Base-by-base conservation (phyloP, 2,329 filamentous ascomycete species). In the Colletotrichum sidae region DNA sequence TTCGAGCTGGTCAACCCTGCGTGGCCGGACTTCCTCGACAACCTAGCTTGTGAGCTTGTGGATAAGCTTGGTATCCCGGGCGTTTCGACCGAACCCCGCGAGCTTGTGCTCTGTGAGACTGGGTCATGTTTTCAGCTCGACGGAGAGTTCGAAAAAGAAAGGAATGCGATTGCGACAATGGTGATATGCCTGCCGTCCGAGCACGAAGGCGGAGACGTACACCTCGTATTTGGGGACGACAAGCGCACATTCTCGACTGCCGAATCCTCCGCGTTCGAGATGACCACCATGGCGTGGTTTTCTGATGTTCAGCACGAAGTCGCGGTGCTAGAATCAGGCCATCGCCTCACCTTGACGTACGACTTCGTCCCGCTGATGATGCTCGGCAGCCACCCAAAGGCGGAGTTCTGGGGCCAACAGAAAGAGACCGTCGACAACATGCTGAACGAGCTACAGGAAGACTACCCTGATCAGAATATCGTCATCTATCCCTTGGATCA, bases 291-390 rank as follows among this genome's bases (percentile, higher is more conserved):
- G 10, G 75, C 76, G 6, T 80, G 79, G 83, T 85, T 83, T 64
- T 78, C 81, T 0, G 82, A 85, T 64, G 81, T 86, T 2, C 76
- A 73, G 3, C 81, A 84, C 68, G 81, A 85, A 70, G 74, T 83
- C 53, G 75, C 77, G 45, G 75, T 76, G 5, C 72, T 86, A 1
- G 74, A 68, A 1, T 75, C 75, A 0, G 82, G 83, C 1, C 77
- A 81, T 67, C 79, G 83, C 2, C 70, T 81, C 2, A 81, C 83
- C 6, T 68, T 85, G 25, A 83, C 79, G 0, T 87, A 85, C 71
- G 84, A 85, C 61, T 74, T 86, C 6, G 70, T 83, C 13, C 72
- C 78, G 41, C 65, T 50, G n/a, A 25, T 25, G 25, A 25, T 25
- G 25, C 25, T 25, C 25, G 41, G 56, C 1, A 45, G 17, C n/a